These are phyloP conservation scores for Stereum hirsutum DNA, from an alignment of 1,284 basidiomycete species.

Conservation along the genomic window DNA sequence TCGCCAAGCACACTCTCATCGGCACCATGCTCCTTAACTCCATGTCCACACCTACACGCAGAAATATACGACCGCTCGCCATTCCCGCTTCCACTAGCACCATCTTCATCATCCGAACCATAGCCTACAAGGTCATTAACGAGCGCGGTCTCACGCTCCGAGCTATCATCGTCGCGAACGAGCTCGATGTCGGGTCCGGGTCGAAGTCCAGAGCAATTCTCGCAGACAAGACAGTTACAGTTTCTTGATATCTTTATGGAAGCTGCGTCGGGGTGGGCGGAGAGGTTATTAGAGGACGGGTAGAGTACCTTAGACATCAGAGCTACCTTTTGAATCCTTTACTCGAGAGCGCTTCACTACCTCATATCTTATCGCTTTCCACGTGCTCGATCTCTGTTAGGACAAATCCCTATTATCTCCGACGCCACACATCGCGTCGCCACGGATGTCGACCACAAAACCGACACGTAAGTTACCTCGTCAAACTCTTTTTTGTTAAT, in stretches of 20 bases:
- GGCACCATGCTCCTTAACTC: constrained; percentile 59
- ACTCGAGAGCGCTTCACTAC: no score
- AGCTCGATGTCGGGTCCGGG: constrained; percentile 52
- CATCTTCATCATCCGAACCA: constrained; percentile 53
- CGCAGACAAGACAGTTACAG: constrained; percentile 53
- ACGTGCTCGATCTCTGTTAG: no score
- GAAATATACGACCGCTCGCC: no score
- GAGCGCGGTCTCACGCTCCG: constrained; percentile 34
- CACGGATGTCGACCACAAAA: no score
- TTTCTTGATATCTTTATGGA: constrained; percentile 71
- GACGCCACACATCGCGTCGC: no score
- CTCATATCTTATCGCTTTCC: no score
- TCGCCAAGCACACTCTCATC: constrained; percentile 44
- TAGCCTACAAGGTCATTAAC: constrained; percentile 45
- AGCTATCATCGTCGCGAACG: constrained; percentile 36
- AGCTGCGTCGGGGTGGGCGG: constrained; percentile 36
- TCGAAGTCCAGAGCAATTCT: constrained; percentile 54
- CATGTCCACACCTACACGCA: constrained; percentile 71
- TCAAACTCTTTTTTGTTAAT: no score
- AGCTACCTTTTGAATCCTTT: no score
- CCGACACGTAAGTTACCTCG: no score
- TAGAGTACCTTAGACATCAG: constrained; percentile 60
- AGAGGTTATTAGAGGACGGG: constrained; percentile 43
- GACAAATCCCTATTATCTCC: no score
- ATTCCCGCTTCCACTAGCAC: constrained; percentile 17